A percentile compares a stretch with the other conserved stretches of the same genome.
Evolutionary conservation across 352 stramenopile species (phyloP).

Genomic region (Globisporangium carolinianum): DNA sequence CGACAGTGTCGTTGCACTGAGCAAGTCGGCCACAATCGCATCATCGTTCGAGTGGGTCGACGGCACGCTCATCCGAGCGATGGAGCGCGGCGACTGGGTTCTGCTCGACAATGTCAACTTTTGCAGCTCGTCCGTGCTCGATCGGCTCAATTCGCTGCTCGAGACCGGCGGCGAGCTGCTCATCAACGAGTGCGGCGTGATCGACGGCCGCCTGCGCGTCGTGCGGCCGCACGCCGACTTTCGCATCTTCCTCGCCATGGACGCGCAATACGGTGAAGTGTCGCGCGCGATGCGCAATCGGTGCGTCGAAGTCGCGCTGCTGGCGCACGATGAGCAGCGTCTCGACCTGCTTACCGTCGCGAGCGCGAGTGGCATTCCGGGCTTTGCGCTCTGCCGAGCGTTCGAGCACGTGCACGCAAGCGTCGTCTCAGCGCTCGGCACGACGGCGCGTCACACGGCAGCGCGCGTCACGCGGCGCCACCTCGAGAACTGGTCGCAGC

Average conservation of each 20-base stretch:
- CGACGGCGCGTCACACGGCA: constrained; percentile 15
- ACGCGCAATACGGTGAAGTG: constrained; percentile 95
- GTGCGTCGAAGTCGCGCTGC: constrained; percentile 95
- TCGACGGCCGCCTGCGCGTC: constrained; percentile 87
- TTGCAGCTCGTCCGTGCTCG: constrained; percentile 97
- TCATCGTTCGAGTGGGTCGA: constrained; percentile 98
- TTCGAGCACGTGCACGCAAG: constrained; percentile 57
- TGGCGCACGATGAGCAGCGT: constrained; percentile 36
- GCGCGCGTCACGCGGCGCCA: constrained; percentile 60
- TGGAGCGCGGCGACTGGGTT: constrained; percentile 98
- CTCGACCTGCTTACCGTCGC: constrained; percentile 69
- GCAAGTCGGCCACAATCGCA: constrained; percentile 52
- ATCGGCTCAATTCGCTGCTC: constrained; percentile 99
- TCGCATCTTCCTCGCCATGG: constrained; percentile 98
- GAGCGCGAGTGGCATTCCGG: constrained; percentile 45
- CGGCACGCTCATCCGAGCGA: constrained; percentile 95
- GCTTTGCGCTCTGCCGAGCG: constrained; percentile 50
- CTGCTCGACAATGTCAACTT: constrained; percentile 99
- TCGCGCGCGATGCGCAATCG: constrained; percentile 99
- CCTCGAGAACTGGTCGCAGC: constrained; percentile 69
- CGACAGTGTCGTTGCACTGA: constrained; percentile 39
- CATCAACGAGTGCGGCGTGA: constrained; percentile 97
- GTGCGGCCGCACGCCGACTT: constrained; percentile 98
- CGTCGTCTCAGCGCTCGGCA: constrained; percentile 28
- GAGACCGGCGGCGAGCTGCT: constrained; percentile 96